Evolutionary conservation across 352 stramenopile species (phyloP), one percentile per base, ranked within the genome.

Genomic region (Globisporangium perplexum): DNA sequence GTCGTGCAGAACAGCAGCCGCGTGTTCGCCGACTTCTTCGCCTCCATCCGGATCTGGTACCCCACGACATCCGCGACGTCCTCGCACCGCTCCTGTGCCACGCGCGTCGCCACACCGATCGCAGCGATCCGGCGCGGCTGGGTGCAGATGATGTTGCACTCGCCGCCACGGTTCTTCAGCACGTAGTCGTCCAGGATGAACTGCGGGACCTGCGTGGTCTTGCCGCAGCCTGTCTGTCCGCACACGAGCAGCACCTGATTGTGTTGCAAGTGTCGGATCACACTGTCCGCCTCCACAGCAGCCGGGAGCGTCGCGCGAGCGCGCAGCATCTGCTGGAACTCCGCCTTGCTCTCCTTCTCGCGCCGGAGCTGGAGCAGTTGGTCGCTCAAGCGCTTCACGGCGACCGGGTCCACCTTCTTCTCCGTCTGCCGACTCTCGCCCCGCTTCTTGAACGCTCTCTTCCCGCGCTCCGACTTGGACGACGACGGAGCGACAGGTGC

Each of bases 11-110:
- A 98, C 12, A 98, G 66, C 22, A 99, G 68, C 8, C 93, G 74
- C 33, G 96, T 98, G 38, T 96, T 82, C 0, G 65, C 76, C 68
- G 63, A 86, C 64, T 81, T 83, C 64, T 96, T 96, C 23, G 76
- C 88, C 31, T 99, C 95, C 73, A 98, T 93, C 43, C 96, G 88
- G 57, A 99, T 98, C 57, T 97, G 93, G 62, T 99, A 99, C 18
- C 96, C 96, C 12, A 97, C 80, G 7, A 90, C 61, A 30, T 91
- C 87, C 7, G 78, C 78, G 45, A 90, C 80, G 3, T 76, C 61
- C 74, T 98, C 94, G 43, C 82, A 94, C 7, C 95, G 81, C 60
- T 99, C 96, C 26, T 98, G 74, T 0, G 95, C 91, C 17, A 99
- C 97, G 36, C 96, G 90, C n/a, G 72, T 83, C 7, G 94, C 94